A percentile compares a stretch with the other conserved stretches of the same genome.
phyloP scores from a whole-genome alignment of 352 stramenopile species.

The Plasmopara viticola region DNA sequence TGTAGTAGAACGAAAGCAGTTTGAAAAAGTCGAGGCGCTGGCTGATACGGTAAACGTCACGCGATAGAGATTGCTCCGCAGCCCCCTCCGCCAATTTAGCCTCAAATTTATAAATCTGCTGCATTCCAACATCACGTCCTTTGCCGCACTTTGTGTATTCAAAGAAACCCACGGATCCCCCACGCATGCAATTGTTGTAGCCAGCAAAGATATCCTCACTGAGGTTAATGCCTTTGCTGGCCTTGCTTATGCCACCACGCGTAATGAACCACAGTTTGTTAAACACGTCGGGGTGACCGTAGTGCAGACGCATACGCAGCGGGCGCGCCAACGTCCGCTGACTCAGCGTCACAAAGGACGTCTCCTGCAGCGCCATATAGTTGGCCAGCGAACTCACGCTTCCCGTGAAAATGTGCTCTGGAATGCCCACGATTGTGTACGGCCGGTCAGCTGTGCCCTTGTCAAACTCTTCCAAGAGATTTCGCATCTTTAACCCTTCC shows the following conservation, averaged over 20 bases:
- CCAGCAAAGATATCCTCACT: constrained; percentile 99
- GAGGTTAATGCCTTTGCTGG: constrained; percentile 98
- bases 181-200: constrained; percentile 98
- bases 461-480: constrained; percentile 97
- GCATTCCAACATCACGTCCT: constrained; percentile 98
- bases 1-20: constrained; percentile 98
- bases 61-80: constrained; percentile 96
- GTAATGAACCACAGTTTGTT: constrained; percentile 99
- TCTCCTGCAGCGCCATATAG: constrained; percentile 99
- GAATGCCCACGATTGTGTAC: constrained; percentile 95
- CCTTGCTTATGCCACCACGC: constrained; percentile 97
- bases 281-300: constrained; percentile 98
- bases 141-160: constrained; percentile 99
- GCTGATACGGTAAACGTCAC: constrained; percentile 97
- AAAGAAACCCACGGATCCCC: constrained; percentile 95
- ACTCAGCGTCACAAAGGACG: constrained; percentile 97
- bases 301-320: constrained; percentile 96
- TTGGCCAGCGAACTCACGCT: constrained; percentile 98
- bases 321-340: constrained; percentile 95
- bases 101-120: constrained; percentile 99
- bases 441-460: constrained; percentile 60
- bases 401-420: constrained; percentile 99
- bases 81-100: constrained; percentile 96
- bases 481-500: constrained; percentile 98
- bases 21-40: constrained; percentile 98